Base-by-base conservation (phyloP, 1,284 basidiomycete species). In the Fomitopsis palustris region DNA sequence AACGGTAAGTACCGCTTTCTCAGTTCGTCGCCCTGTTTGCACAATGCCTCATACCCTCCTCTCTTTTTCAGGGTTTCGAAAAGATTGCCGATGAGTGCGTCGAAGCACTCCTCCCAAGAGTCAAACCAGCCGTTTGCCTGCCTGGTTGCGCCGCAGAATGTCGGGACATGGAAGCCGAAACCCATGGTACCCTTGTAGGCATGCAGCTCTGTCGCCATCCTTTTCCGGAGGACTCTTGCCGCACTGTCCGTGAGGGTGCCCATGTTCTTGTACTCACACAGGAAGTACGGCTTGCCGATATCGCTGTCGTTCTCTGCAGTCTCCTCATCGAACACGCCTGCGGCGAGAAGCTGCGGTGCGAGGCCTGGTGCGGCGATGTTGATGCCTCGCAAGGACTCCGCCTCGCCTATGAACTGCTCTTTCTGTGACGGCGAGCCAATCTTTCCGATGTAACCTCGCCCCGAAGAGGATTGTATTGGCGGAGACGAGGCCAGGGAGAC, bases 121-220 rank as follows among this genome's bases (percentile, higher is more conserved):
- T 81, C 74, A 66, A 79, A 86, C 87, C 87, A 90, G 8, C 88
- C 88, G 65, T 94, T 94, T 58, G 84, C 80, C 67, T 92, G 81
- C 59, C 85, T 81, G 4, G 92, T 95, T 7, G 78, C 81, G 2
- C 93, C 93, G 65, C 93, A 95, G 71, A 86, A 91, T 8, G 93
- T 95, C 0, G 90, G 86, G 7, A 91, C 81, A 2, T 75, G 71
- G 66, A 95, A 95, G 1, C 93, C 93, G 71, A 86, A 95, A 2
- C 83, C 83, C 1, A 81, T 73, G 16, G 70, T 64, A 62, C 81
- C 86, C 67, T 78, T 77, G 69, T 81, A 77, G 7, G 66, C 67
- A 61, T 92, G 90, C 59, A 92, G 69, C 67, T 90, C 87, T 2
- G 74, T 80, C 0, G 88, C 86, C 57, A 87, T 72, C 61, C 89